These are phyloP conservation scores for Monosporascus sp. DNA, from an alignment of 2,329 filamentous ascomycete genomes.

Conservation along the genomic window DNA sequence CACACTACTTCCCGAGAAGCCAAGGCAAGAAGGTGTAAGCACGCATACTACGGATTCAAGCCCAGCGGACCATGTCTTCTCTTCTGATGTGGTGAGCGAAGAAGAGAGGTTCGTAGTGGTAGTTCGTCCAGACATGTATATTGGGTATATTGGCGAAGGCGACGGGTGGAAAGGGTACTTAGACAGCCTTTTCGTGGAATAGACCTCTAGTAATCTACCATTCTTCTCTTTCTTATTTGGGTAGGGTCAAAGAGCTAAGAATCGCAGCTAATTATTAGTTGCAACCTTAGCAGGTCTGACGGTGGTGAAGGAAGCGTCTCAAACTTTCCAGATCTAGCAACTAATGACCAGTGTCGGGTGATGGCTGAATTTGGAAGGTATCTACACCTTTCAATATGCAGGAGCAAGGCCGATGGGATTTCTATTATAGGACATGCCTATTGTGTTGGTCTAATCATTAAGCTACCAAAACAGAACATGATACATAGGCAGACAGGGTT, in stretches of 20 bases:
- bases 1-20: conserved; percentile 4
- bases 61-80: conserved; percentile 17
- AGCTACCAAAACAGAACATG: no score
- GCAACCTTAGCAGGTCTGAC: not conserved
- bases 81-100: conserved; percentile 24
- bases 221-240: not conserved
- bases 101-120: conserved; percentile 28
- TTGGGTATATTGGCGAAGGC: conserved; percentile 29
- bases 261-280: not conserved
- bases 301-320: no score
- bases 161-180: conserved; percentile 23
- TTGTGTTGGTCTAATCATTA: no score
- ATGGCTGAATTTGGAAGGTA: not conserved
- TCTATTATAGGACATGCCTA: no score
- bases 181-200: not conserved
- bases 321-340: not conserved
- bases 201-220: not conserved
- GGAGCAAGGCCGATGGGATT: no score
- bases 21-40: not conserved
- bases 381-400: no score
- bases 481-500: no score
- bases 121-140: conserved; percentile 37
- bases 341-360: not conserved
- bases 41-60: conserved; percentile 7
- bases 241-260: not conserved